These are phyloP conservation scores for Ampelomyces quisqualis DNA, from an alignment of 2,329 filamentous ascomycete species.

Conservation along the genomic window DNA sequence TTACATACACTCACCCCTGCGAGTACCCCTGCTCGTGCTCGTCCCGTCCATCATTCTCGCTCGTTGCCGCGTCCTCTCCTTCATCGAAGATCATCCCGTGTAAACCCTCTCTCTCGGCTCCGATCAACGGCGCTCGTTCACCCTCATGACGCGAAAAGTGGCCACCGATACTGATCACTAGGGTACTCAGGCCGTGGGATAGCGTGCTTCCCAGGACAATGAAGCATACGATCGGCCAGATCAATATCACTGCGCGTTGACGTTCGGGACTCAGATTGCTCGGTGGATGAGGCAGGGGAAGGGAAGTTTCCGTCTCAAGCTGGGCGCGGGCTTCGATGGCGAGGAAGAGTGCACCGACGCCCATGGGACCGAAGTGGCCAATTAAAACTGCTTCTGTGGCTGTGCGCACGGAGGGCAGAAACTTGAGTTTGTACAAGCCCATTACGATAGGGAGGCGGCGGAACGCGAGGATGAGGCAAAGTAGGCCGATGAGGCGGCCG, in stretches of 20 bases:
- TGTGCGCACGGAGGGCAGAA: slow-evolving; percentile 52
- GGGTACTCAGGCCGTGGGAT: slow-evolving; percentile 56
- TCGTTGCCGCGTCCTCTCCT: slow-evolving; percentile 16
- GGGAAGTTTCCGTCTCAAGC: slow-evolving; percentile 52
- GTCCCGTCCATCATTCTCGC: slow-evolving; percentile 1
- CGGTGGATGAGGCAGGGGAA: slow-evolving; percentile 50
- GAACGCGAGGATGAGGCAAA: slow-evolving; percentile 54
- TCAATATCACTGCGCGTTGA: slow-evolving; percentile 46
- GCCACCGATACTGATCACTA: slow-evolving; percentile 52
- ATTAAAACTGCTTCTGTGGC: slow-evolving; percentile 56
- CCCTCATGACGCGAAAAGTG: slow-evolving; percentile 51
- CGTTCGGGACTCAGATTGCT: slow-evolving; percentile 35
- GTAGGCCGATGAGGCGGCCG: slow-evolving; percentile 47
- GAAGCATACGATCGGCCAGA: slow-evolving; percentile 59
- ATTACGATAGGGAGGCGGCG: slow-evolving; percentile 56
- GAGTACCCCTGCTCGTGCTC: no score
- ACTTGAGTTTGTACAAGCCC: slow-evolving; percentile 46
- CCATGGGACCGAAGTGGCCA: slow-evolving; percentile 61
- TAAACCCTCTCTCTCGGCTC: slow-evolving; percentile 53
- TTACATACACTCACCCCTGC: no score
- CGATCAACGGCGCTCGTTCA: slow-evolving; percentile 53
- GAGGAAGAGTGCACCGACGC: slow-evolving; percentile 58
- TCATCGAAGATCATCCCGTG: slow-evolving; percentile 53
- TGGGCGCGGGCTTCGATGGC: slow-evolving; percentile 57
- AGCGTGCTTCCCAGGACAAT: slow-evolving; percentile 56